Evolutionary conservation across 805 yeast genomes (phyloP).

Genomic region (Kodamaea sagamina): DNA sequence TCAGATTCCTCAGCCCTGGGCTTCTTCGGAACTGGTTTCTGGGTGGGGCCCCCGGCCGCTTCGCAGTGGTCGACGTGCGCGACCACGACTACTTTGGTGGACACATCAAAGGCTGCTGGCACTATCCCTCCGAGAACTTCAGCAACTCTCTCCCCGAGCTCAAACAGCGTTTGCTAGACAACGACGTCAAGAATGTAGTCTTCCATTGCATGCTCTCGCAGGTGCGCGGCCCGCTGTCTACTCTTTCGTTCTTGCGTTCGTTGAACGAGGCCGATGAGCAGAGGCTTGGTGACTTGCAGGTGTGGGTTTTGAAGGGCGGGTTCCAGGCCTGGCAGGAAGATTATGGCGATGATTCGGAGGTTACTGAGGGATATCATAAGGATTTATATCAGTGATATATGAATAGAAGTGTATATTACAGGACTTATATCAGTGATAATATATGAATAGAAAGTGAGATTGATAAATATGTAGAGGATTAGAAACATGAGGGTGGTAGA

Average conservation of each 20-base stretch:
- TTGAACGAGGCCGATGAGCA: conserved; percentile 34
- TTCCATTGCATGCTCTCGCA: conserved; percentile 93
- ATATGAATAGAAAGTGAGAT: no score
- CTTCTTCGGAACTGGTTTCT: conserved; percentile 50
- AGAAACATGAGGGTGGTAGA: no score
- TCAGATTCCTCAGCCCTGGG: conserved; percentile 49
- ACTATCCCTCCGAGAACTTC: conserved; percentile 56
- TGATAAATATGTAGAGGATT: no score
- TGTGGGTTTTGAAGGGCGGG: conserved; percentile 82
- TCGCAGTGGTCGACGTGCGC: conserved; percentile 77
- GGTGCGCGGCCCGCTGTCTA: conserved; percentile 88
- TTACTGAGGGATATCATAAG: conserved; percentile 54
- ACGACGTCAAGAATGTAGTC: conserved; percentile 54
- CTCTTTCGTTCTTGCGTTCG: conserved; percentile 58
- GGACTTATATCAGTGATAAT: no score
- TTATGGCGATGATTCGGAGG: conserved; percentile 65
- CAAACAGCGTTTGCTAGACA: conserved; percentile 30
- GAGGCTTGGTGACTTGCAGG: conserved; percentile 35
- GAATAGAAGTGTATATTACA: neutral
- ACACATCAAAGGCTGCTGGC: conserved; percentile 57
- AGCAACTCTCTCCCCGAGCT: conserved; percentile 40
- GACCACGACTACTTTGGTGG: conserved; percentile 84
- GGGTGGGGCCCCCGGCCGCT: conserved; percentile 40
- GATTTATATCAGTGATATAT: conserved; percentile 36
- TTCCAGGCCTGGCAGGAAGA: conserved; percentile 78